These are phyloP conservation scores for Curvularia verruculosa DNA, from an alignment of 2,329 filamentous ascomycete species.

Conservation along the genomic window DNA sequence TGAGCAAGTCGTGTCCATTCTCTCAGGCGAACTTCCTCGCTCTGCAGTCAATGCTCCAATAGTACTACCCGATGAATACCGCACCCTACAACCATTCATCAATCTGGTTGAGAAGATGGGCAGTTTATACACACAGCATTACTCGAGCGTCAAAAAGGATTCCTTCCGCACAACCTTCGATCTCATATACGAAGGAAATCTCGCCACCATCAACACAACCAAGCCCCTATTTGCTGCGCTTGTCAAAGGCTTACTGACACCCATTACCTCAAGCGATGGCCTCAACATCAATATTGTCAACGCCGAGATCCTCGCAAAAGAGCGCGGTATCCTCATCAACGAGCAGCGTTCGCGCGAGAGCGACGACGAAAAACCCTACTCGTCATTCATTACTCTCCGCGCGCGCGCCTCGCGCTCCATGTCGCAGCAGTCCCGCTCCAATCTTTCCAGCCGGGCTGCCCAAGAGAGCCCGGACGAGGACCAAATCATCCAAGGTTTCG, in stretches of 20 bases:
- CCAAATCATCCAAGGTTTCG: conserved; percentile 69
- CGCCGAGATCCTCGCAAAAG: conserved; percentile 73
- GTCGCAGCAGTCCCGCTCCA: conserved; percentile 34
- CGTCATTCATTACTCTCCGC: conserved; percentile 72
- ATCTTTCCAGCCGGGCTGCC: conserved; percentile 17
- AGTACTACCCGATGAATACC: conserved; percentile 80
- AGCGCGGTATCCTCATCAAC: conserved; percentile 78
- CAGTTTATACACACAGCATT: conserved; percentile 79
- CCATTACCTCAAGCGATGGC: conserved; percentile 70
- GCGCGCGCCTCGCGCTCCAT: conserved; percentile 55
- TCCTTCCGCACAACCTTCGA: conserved; percentile 72
- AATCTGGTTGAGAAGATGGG: conserved; percentile 80
- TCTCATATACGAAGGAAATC: conserved; percentile 76
- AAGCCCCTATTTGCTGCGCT: conserved; percentile 79
- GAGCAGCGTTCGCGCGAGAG: conserved; percentile 71
- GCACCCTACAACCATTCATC: conserved; percentile 78
- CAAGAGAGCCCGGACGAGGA: conserved; percentile 43
- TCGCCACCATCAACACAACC: conserved; percentile 74
- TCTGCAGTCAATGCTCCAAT: conserved; percentile 81
- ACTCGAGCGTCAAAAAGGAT: conserved; percentile 49
- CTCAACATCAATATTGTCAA: conserved; percentile 84
- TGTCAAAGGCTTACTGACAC: conserved; percentile 74
- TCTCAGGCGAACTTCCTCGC: conserved; percentile 74
- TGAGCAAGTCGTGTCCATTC: conserved; percentile 75
- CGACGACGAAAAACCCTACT: conserved; percentile 67